Evolutionary conservation across 768 basidiomycete genomes (phyloP), one percentile per base, ranked within the genome.

Genomic region (Pleurotus ostreatus): DNA sequence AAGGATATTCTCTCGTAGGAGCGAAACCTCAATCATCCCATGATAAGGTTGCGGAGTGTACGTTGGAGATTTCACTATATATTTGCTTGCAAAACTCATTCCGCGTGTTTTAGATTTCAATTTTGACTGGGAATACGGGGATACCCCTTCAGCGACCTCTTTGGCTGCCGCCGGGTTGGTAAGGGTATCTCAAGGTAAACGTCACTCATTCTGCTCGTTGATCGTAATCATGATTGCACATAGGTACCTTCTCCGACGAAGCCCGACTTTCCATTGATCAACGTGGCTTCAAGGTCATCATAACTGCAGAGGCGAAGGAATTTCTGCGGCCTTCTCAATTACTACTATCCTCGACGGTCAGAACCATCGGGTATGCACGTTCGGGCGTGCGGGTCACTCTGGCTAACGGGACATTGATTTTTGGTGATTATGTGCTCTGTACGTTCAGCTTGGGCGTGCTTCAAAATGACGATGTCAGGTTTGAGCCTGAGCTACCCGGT

Each of bases 391-490:
- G 65, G 0, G 78, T 89, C 37, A 71, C 71, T 12, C 70, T 85
- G 30, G 59, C 67, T 1, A 68, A 76, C 55, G 83, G 81, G 1
- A 59, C 67, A 26, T 68, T 39, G 1, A 61, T 87, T 18, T 70
- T 66, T 11, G 84, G 77, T 9, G 78, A 86, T 49, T 82, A 85
- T 63, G 84, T 79, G 2, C 63, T 89, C 23, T 81, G 80, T 58
- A 88, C 87, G 0, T 88, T 88, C 69, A 87, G 85, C 58, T 64
- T 86, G 1, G 87, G 87, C 0, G 86, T 89, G 5, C 70, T 89
- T 53, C 87, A 89, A 68, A 73, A 85, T 56, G 69, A 76, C 23
- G 85, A 86, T 57, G 80, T 88, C 3, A 56, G 48, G 3, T 88
- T 86, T 60, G 62, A 76, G 41, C 86, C 86, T 1, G 16, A 68